Conservation (phyloP, 2,329 filamentous ascomycete genomes). For the Podosphaera fusca region DNA sequence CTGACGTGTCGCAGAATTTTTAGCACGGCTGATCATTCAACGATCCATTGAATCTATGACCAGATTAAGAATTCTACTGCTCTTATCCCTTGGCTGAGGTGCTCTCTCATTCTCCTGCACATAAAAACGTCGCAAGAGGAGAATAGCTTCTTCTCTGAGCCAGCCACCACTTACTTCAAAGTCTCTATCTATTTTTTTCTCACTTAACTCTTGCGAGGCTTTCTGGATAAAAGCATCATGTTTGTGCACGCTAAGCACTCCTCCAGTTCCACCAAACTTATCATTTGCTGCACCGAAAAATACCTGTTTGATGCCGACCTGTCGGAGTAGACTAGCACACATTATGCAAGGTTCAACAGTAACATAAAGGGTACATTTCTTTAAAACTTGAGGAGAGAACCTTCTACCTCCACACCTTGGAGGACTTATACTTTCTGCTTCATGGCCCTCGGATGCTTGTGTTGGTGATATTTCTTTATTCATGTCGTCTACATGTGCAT, state of each 20-base stretch:
- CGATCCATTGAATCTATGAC: constrained; percentile 10
- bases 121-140: constrained; percentile 79
- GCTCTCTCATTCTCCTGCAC: constrained; percentile 85
- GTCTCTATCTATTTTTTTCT: constrained; percentile 29
- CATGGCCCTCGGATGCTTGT: not conserved
- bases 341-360: constrained; percentile 98
- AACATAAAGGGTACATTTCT: constrained; percentile 63
- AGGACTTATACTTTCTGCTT: no score
- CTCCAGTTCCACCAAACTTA: constrained; percentile 87
- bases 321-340: constrained; percentile 81
- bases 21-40: not conserved
- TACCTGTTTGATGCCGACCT: constrained; percentile 69
- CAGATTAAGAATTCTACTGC: constrained; percentile 15
- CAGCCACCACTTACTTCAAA: constrained; percentile 52
- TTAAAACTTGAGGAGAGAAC: constrained; percentile 33
- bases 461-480: constrained; percentile 24
- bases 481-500: not conserved
- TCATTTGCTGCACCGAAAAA: constrained; percentile 94
- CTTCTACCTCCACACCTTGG: not conserved
- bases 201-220: constrained; percentile 8
- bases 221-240: constrained; percentile 7
- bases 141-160: constrained; percentile 80
- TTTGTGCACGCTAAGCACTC: constrained; percentile 63
- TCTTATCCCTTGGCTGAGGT: constrained; percentile 15
- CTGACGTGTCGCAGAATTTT: not conserved